Evolutionary conservation across 2,329 filamentous ascomycete genomes (phyloP).

Genomic region (Colletotrichum somersetense): DNA sequence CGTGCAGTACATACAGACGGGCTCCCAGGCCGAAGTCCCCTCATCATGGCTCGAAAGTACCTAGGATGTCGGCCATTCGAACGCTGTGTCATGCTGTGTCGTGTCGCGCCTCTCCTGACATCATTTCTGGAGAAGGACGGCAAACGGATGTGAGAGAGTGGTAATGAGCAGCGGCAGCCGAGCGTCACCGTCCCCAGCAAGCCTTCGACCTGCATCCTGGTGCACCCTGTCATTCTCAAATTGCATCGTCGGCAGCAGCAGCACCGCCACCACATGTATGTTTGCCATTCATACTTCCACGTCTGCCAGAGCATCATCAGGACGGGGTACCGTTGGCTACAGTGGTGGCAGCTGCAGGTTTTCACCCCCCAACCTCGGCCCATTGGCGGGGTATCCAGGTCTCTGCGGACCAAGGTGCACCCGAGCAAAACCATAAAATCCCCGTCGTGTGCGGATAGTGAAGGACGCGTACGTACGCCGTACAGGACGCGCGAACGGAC

Average conservation of each 20-base stretch:
- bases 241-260: background rate
- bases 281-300: constrained; percentile 5
- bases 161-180: background rate
- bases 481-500: background rate
- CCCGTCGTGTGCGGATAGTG: background rate
- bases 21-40: background rate
- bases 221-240: background rate
- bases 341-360: constrained; percentile 21
- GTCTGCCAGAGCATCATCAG: background rate
- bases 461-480: constrained; percentile 15
- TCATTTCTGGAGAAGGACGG: background rate
- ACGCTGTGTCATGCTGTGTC: background rate
- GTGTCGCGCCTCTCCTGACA: constrained; percentile 1
- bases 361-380: constrained; percentile 6
- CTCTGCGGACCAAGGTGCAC: background rate
- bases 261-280: background rate
- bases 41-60: background rate
- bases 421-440: background rate
- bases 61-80: background rate
- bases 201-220: constrained; percentile 24
- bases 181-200: constrained; percentile 20
- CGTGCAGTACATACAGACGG: background rate
- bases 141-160: background rate
- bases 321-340: background rate
- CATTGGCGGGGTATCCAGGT: constrained; percentile 20